phyloP scores from a whole-genome alignment of 164 flowering plant genomes.

The Piper betle region DNA sequence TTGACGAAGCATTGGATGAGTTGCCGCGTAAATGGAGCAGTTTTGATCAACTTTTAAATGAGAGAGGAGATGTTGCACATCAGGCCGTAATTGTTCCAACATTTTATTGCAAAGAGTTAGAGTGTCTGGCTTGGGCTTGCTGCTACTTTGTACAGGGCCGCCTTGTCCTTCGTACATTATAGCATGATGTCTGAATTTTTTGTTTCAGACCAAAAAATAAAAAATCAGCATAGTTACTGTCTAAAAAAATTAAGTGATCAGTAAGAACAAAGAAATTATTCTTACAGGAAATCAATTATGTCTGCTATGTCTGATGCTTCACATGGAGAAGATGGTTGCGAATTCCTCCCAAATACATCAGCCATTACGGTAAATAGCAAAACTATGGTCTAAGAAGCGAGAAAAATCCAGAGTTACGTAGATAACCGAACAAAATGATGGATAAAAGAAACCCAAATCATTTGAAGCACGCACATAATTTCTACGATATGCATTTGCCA shows the following conservation, averaged over 20 bases:
- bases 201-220: no score
- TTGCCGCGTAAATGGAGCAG: conserved; percentile 80
- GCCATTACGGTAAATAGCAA: conserved; percentile 55
- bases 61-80: conserved; percentile 77
- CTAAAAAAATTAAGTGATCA: not conserved
- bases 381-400: conserved; percentile 44
- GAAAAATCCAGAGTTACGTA: not conserved
- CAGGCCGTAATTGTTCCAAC: conserved; percentile 64
- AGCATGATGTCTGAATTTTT: conserved; percentile 59
- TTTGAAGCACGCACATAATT: not conserved
- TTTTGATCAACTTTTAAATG: conserved; percentile 70
- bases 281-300: conserved; percentile 93
- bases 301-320: conserved; percentile 84
- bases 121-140: conserved; percentile 75
- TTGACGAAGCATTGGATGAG: conserved; percentile 60
- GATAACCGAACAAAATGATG: not conserved
- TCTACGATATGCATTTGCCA: not conserved
- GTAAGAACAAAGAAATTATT: not conserved
- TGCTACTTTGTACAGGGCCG: conserved; percentile 77
- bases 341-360: conserved; percentile 82
- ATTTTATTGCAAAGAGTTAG: conserved; percentile 55
- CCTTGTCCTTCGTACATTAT: conserved; percentile 95
- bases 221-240: not conserved
- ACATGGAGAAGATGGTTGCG: conserved; percentile 47
- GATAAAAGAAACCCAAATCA: not conserved